Conservation (phyloP, 2,329 filamentous ascomycete genomes). For the Fusarium continuum region DNA sequence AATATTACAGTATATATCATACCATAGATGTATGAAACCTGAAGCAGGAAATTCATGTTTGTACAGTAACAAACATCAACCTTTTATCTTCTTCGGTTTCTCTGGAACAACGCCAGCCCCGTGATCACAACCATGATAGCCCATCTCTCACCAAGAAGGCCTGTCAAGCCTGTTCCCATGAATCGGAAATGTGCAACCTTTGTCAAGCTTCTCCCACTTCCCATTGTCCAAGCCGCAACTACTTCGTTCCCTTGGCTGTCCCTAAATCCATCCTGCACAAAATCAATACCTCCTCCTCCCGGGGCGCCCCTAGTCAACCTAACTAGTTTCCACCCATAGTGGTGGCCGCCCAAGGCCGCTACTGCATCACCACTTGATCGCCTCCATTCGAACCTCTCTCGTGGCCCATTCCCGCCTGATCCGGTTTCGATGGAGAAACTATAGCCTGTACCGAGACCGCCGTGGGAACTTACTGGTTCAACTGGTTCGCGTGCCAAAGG, state of each 20-base stretch:
- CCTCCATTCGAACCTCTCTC: slow-evolving; percentile 41
- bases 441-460: slow-evolving; percentile 17
- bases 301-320: slow-evolving; percentile 23
- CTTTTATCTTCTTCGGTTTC: slow-evolving; percentile 5
- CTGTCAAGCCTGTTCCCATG: slow-evolving; percentile 35
- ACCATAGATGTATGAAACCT: neutral
- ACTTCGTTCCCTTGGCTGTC: slow-evolving; percentile 36
- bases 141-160: slow-evolving; percentile 40
- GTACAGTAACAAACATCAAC: no score
- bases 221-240: slow-evolving; percentile 37
- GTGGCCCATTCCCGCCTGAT: slow-evolving; percentile 13
- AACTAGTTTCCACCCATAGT: slow-evolving; percentile 38
- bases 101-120: slow-evolving; percentile 26
- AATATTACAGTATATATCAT: neutral
- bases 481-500: slow-evolving; percentile 23
- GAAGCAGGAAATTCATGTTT: neutral
- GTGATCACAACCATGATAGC: slow-evolving; percentile 40
- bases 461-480: neutral
- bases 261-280: slow-evolving; percentile 19
- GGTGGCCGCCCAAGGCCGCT: slow-evolving; percentile 18
- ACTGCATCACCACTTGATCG: slow-evolving; percentile 30
- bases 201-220: slow-evolving; percentile 15
- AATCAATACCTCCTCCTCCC: slow-evolving; percentile 11
- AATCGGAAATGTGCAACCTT: slow-evolving; percentile 38
- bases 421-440: slow-evolving; percentile 36